These are phyloP conservation scores for Russula virescens DNA, from an alignment of 768 basidiomycete genomes.

Conservation along the genomic window DNA sequence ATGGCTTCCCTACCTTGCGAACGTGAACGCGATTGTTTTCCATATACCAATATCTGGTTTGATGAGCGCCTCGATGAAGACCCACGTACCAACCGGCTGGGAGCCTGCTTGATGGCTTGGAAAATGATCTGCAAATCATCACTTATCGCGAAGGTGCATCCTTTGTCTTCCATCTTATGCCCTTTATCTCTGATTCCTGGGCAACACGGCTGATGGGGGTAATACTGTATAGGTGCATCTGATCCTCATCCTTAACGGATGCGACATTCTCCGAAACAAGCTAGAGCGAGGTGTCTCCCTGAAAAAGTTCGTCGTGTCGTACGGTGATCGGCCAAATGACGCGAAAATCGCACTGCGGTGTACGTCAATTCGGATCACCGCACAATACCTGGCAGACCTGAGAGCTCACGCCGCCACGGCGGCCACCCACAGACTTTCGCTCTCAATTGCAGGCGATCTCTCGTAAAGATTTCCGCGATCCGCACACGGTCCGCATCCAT, in stretches of 20 bases:
- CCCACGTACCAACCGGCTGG: conserved; percentile 51
- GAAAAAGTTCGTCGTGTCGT: conserved; percentile 55
- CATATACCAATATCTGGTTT: conserved; percentile 72
- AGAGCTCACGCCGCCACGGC: too few species aligned
- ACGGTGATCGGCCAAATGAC: conserved; percentile 65
- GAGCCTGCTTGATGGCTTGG: not conserved
- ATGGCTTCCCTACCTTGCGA: conserved; percentile 79
- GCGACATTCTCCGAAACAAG: conserved; percentile 61
- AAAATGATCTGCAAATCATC: conserved; percentile 9
- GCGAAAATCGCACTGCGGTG: conserved; percentile 36
- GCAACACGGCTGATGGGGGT: not conserved
- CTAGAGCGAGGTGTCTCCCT: conserved; percentile 51
- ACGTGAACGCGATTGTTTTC: conserved; percentile 79
- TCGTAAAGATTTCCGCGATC: too few species aligned
- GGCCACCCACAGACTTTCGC: too few species aligned
- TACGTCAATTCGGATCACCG: too few species aligned
- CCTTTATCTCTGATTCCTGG: not conserved
- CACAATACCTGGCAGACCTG: too few species aligned
- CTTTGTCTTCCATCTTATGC: not conserved
- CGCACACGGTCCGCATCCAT: too few species aligned
- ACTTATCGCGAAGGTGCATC: not conserved
- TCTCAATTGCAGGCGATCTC: too few species aligned
- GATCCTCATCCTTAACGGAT: conserved; percentile 39
- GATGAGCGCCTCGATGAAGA: conserved; percentile 74
- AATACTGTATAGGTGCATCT: conserved; percentile 23